Conservation (phyloP, 2,329 filamentous ascomycete genomes). For the Drechslerella stenobrocha region DNA sequence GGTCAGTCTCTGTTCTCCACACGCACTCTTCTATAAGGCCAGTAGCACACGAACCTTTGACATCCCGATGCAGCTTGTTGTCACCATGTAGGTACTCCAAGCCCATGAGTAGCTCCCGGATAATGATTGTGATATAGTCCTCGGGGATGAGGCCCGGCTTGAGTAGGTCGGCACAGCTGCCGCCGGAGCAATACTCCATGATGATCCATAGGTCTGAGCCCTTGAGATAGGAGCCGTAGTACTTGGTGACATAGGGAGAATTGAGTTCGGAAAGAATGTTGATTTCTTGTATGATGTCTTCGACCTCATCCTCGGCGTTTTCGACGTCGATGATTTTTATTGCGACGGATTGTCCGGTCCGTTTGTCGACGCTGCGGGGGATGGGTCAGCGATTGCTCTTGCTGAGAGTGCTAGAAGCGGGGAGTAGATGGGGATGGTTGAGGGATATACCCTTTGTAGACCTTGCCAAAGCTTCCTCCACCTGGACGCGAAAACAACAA, state of each 20-base stretch:
- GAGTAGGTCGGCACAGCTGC: conserved; percentile 93
- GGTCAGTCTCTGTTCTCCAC: not conserved
- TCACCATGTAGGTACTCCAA: conserved; percentile 80
- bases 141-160: conserved; percentile 89
- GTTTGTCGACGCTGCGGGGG: conserved; percentile 75
- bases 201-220: conserved; percentile 98
- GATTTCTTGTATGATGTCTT: conserved; percentile 99
- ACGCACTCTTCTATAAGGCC: conserved; percentile 47
- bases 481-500: conserved; percentile 61
- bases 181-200: conserved; percentile 98
- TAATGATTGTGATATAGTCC: conserved; percentile 75
- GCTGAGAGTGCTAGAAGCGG: not conserved
- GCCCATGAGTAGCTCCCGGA: conserved; percentile 37
- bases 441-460: conserved; percentile 81
- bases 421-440: conserved; percentile 2
- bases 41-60: conserved; percentile 67
- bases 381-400: not conserved
- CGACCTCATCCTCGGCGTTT: conserved; percentile 97
- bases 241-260: conserved; percentile 95
- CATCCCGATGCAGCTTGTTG: conserved; percentile 91
- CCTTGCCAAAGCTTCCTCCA: conserved; percentile 96
- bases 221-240: conserved; percentile 95
- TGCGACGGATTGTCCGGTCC: conserved; percentile 87
- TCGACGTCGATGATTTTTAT: conserved; percentile 99
- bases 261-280: conserved; percentile 94